Evolutionary conservation across 2,329 filamentous ascomycete genomes (phyloP).

Genomic region (Pseudocercospora musae): DNA sequence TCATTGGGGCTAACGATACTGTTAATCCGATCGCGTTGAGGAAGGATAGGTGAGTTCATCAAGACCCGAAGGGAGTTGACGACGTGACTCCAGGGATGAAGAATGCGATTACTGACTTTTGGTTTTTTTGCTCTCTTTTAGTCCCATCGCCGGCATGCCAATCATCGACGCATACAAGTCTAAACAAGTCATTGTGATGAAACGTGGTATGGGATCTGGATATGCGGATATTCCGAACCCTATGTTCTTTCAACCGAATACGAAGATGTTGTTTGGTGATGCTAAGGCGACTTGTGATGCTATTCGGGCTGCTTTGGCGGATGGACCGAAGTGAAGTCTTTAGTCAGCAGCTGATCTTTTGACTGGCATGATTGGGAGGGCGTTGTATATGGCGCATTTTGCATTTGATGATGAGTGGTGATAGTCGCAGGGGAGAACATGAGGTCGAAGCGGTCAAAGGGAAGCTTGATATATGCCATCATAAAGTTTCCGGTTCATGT

Average conservation of each 20-base stretch:
- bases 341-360: too few relatives aligned
- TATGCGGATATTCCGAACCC: slow-evolving; percentile 91
- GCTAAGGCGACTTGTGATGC: slow-evolving; percentile 58
- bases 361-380: not conserved
- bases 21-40: slow-evolving; percentile 88
- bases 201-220: slow-evolving; percentile 80
- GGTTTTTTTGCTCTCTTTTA: slow-evolving; percentile 38
- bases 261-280: slow-evolving; percentile 90
- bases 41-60: slow-evolving; percentile 50
- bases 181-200: slow-evolving; percentile 91
- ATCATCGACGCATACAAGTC: slow-evolving; percentile 92
- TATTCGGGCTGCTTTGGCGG: slow-evolving; percentile 33
- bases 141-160: slow-evolving; percentile 86
- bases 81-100: not conserved
- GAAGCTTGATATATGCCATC: not conserved
- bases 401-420: not conserved
- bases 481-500: not conserved
- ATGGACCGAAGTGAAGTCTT: slow-evolving; percentile 17
- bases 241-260: slow-evolving; percentile 71
- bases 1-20: slow-evolving; percentile 90
- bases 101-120: slow-evolving; percentile 10
- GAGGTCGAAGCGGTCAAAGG: not conserved
- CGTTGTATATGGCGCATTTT: not conserved
- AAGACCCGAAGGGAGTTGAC: not conserved
- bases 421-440: too few relatives aligned